phyloP scores from a whole-genome alignment of 2,329 filamentous ascomycete genomes.

The Xylaria sp. region DNA sequence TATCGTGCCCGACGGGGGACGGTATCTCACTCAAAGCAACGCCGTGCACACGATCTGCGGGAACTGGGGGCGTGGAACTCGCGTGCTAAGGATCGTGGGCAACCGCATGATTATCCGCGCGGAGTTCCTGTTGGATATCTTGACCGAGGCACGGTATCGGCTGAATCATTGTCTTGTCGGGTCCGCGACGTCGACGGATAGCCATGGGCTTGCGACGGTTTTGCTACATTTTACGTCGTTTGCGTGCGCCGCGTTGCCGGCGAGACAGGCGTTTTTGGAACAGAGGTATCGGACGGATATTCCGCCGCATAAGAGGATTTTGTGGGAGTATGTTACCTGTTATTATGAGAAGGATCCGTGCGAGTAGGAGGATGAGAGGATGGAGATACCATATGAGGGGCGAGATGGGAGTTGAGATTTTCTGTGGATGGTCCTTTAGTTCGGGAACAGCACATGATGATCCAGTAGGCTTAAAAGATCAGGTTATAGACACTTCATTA shows the following conservation, averaged over 20 bases:
- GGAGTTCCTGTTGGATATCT: background rate
- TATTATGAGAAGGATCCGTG: constrained; percentile 8
- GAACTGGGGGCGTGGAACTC: background rate
- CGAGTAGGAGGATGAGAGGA: background rate
- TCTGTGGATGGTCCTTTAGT: no score
- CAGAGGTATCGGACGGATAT: background rate
- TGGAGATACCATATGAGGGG: background rate
- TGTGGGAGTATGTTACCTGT: constrained; percentile 6
- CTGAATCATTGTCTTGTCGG: background rate
- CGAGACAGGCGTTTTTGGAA: background rate
- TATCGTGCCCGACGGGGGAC: background rate
- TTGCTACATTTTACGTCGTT: background rate
- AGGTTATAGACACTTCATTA: no score
- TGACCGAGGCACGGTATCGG: background rate
- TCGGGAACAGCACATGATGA: no score
- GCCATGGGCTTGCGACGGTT: background rate
- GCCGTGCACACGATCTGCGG: background rate
- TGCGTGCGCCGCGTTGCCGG: background rate
- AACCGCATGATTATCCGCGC: background rate
- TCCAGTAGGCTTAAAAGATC: no score
- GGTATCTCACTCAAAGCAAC: background rate
- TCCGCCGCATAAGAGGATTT: background rate
- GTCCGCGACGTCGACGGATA: background rate
- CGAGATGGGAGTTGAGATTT: background rate
- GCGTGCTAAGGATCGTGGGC: background rate